Evolutionary conservation across 2,329 filamentous ascomycete species (phyloP).

Genomic region (Pseudocercospora ulei): DNA sequence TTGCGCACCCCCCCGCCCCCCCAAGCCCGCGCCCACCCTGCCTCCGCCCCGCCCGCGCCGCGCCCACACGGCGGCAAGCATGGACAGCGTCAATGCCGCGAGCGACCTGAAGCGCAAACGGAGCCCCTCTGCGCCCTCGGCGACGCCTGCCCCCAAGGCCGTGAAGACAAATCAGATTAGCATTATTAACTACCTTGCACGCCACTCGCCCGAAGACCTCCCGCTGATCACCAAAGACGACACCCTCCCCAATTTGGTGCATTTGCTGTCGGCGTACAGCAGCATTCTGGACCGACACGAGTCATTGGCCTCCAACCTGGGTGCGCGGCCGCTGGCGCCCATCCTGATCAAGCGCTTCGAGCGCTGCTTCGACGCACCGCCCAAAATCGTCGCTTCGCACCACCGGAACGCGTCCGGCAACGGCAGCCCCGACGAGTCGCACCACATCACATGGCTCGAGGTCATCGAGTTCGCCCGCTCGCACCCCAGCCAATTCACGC

Average conservation of each 20-base stretch:
- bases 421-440: slow-evolving; percentile 31
- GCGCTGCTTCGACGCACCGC: slow-evolving; percentile 71
- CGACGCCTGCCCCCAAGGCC: slow-evolving; percentile 20
- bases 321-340: slow-evolving; percentile 70
- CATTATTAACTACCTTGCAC: slow-evolving; percentile 57
- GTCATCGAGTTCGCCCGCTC: slow-evolving; percentile 74
- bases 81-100: slow-evolving; percentile 14
- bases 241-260: slow-evolving; percentile 62
- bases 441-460: slow-evolving; percentile 66
- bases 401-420: slow-evolving; percentile 34
- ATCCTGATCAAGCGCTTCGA: slow-evolving; percentile 80
- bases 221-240: slow-evolving; percentile 56
- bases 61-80: slow-evolving; percentile 7
- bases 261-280: slow-evolving; percentile 70
- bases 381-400: slow-evolving; percentile 55
- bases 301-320: slow-evolving; percentile 74
- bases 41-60: no score
- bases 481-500: slow-evolving; percentile 66
- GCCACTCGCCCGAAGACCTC: slow-evolving; percentile 53
- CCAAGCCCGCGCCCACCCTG: no score
- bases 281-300: slow-evolving; percentile 76
- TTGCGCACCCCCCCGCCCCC: background rate
- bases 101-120: slow-evolving; percentile 40
- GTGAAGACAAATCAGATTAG: slow-evolving; percentile 52
- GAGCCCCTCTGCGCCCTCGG: slow-evolving; percentile 34